These are phyloP conservation scores for Sclerotinia borealis DNA, from an alignment of 2,329 filamentous ascomycete genomes.

Conservation along the genomic window DNA sequence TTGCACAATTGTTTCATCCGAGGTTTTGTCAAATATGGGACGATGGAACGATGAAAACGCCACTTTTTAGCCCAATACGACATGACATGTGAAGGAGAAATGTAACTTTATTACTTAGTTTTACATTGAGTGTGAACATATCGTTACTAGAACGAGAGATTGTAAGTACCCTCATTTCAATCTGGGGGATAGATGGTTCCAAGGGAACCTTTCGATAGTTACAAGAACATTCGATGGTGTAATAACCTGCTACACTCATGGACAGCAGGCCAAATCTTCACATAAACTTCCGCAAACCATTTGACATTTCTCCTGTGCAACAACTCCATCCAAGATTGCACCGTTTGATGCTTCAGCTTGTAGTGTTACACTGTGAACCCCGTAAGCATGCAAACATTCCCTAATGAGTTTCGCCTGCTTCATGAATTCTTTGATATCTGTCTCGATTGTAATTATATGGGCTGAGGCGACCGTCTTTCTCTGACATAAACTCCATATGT, in stretches of 20 bases:
- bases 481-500: slow-evolving; percentile 69
- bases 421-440: slow-evolving; percentile 52
- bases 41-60: neutral
- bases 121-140: neutral
- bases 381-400: slow-evolving; percentile 67
- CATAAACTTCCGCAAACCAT: slow-evolving; percentile 21
- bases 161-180: neutral
- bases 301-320: slow-evolving; percentile 15
- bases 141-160: slow-evolving; percentile 1
- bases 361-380: slow-evolving; percentile 64
- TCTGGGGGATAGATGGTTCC: neutral
- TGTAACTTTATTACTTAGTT: neutral
- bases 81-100: neutral
- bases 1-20: slow-evolving; percentile 9
- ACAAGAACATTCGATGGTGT: neutral
- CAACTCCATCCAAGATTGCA: neutral
- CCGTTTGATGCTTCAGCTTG: slow-evolving; percentile 52
- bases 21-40: slow-evolving; percentile 4
- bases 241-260: slow-evolving; percentile 1
- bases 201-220: neutral
- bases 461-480: slow-evolving; percentile 63
- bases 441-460: slow-evolving; percentile 57
- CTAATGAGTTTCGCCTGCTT: slow-evolving; percentile 54
- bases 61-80: neutral
- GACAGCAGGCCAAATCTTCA: slow-evolving; percentile 33